phyloP scores from a whole-genome alignment of 306 rosid genomes.

The Phaseolus lunatus region DNA sequence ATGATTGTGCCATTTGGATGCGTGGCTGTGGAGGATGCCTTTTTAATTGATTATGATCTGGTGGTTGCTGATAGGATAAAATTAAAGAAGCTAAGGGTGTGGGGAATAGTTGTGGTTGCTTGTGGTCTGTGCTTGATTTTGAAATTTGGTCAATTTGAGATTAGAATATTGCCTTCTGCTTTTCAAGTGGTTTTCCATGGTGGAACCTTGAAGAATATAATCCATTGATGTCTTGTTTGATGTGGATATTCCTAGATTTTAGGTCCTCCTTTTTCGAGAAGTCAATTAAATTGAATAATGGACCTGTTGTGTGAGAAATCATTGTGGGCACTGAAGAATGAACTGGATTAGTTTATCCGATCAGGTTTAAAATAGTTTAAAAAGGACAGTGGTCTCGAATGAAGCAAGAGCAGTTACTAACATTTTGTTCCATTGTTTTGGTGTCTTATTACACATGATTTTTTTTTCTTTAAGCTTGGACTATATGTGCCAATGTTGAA shows the following conservation, averaged over 20 bases:
- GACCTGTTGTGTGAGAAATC: not conserved
- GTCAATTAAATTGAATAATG: not conserved
- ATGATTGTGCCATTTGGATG: not conserved
- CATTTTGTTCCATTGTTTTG: slow-evolving; percentile 12
- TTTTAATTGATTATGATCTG: not conserved
- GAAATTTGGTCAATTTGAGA: not conserved
- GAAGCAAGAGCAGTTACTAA: slow-evolving; percentile 1
- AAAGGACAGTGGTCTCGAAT: slow-evolving; percentile 18
- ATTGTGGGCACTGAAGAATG: not conserved
- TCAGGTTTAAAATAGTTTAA: not conserved
- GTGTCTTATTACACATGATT: not conserved
- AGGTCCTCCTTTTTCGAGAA: not conserved
- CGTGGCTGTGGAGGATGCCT: not conserved
- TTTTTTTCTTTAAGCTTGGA: too few relatives aligned
- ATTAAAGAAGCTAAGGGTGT: not conserved
- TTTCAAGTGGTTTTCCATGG: not conserved
- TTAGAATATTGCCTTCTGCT: not conserved
- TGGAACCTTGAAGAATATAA: not conserved
- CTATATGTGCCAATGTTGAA: not conserved
- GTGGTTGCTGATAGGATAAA: not conserved
- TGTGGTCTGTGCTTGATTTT: not conserved
- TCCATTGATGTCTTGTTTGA: not conserved
- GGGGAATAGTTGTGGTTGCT: not conserved
- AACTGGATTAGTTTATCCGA: not conserved
- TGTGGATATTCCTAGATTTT: not conserved